Conservation (phyloP, 2,329 filamentous ascomycete species). For the Lachnellula cervina region DNA sequence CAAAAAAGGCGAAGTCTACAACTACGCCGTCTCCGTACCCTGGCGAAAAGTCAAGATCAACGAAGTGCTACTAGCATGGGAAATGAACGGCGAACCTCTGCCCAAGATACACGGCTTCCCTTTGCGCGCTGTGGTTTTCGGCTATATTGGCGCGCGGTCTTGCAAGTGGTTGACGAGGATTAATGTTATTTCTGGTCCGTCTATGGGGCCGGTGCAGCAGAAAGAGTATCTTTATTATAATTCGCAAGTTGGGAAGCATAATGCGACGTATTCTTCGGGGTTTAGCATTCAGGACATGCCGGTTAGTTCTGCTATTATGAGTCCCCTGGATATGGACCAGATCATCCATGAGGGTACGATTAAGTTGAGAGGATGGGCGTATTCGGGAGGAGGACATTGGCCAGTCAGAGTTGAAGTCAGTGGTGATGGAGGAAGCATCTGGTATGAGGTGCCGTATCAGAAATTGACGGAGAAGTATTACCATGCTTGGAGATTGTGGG, state of each 20-base stretch:
- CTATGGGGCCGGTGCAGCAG: conserved; percentile 54
- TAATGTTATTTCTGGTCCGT: conserved; percentile 52
- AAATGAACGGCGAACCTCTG: conserved; percentile 61
- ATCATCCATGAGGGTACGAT: conserved; percentile 26
- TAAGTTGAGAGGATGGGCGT: conserved; percentile 57
- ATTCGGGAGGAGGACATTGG: conserved; percentile 60
- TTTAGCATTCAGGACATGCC: conserved; percentile 65
- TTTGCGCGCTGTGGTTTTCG: conserved; percentile 57
- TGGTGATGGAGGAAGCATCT: conserved; percentile 57
- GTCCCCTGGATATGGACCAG: conserved; percentile 36
- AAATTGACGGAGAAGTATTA: conserved; percentile 58
- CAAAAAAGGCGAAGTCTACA: conserved; percentile 58
- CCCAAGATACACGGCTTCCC: conserved; percentile 64
- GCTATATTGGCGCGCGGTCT: conserved; percentile 60
- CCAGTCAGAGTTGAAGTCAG: conserved; percentile 65
- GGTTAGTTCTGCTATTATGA: conserved; percentile 63
- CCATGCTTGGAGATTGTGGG: conserved; percentile 62
- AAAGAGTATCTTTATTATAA: conserved; percentile 65
- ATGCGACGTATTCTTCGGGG: conserved; percentile 56
- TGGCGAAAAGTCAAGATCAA: conserved; percentile 62
- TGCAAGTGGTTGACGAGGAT: conserved; percentile 67
- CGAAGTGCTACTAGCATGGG: conserved; percentile 62
- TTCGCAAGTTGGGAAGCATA: conserved; percentile 60
- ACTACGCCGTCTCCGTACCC: conserved; percentile 64
- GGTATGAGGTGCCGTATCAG: conserved; percentile 59